Evolutionary conservation across 2,329 filamentous ascomycete species (phyloP), one percentile per base, ranked within the genome.

Genomic region (Colletotrichum brevisporum): DNA sequence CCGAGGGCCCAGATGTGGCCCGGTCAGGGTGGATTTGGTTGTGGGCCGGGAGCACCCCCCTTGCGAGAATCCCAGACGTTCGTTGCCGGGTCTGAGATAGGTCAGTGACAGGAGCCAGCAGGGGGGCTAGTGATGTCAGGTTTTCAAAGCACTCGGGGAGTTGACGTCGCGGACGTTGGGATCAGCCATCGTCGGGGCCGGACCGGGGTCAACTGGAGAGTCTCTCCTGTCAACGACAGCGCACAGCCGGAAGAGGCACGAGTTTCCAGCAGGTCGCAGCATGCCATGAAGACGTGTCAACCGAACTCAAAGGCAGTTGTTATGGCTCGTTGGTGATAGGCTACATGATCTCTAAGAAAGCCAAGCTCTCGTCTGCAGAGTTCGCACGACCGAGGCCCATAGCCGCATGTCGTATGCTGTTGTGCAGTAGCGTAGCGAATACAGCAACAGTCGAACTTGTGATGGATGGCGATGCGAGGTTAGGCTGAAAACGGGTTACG

Each of bases 1-100:
- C 36, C 43, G 18, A 16, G 16, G 26, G 45, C 41, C 50, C 26
- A 51, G 41, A 39, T 18, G 45, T 57, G 61, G 54, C n/a, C 47
- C 50, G 51, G 26, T 18, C 43, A 24, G 50, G 16, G 36, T 43
- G 43, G 31, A n/a, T 50, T 43, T 21, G n/a, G 10, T 26, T 55
- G 8, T 43, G 26, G 41, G 45, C 51, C 36, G 1, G 26, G 55
- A 48, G 56, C 18, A n/a, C 12, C 52, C 45, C 16, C 62, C 47
- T 69, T 66, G 66, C 62, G 55, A 69, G 43, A 8, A 66, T 60
- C 62, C 51, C 62, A 61, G 56, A 67, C 67, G 51, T 36, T 9
- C 24, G 31, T 21, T 27, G 48, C 55, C 48, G 31, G 66, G 43
- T 31, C 13, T 41, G 31, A 39, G n/a, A 31, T 26, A 18, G 24